Conservation (phyloP, 768 basidiomycete genomes). For the Roridomyces roridus region DNA sequence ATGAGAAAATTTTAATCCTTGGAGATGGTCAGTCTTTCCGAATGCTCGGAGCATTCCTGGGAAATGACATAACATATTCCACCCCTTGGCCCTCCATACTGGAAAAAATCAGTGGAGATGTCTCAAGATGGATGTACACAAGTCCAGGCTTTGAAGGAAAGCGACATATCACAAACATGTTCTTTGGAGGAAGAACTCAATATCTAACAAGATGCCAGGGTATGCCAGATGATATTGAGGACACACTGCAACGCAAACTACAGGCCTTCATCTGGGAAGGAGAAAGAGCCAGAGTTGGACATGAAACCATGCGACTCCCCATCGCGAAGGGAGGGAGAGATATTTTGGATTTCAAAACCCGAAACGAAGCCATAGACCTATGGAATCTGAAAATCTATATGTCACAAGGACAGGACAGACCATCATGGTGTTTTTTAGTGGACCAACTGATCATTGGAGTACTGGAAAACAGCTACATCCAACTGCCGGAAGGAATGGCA, state of each 20-base stretch:
- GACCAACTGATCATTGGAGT: background rate
- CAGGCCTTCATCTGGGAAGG: conserved; percentile 17
- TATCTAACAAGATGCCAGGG: conserved; percentile 31
- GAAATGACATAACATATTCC: background rate
- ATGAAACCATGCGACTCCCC: background rate
- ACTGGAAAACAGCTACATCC: conserved; percentile 4
- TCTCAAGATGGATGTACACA: background rate
- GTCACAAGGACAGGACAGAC: background rate
- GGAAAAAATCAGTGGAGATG: conserved; percentile 2
- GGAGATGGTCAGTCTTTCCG: conserved; percentile 1
- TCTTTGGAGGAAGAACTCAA: conserved; percentile 29
- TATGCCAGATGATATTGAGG: conserved; percentile 28
- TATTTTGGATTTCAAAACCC: background rate
- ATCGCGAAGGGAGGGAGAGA: background rate
- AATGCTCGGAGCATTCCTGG: conserved; percentile 7
- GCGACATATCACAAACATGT: conserved; percentile 26
- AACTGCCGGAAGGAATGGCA: background rate
- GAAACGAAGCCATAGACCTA: conserved; percentile 11
- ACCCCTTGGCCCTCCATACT: conserved; percentile 8
- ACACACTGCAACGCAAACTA: background rate
- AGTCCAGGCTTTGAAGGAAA: conserved; percentile 21
- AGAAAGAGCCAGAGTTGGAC: conserved; percentile 3
- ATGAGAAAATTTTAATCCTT: background rate
- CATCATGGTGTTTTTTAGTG: conserved; percentile 6
- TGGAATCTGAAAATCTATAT: conserved; percentile 4